A percentile compares a stretch with the other conserved stretches of the same genome.
Evolutionary conservation across 2,329 filamentous ascomycete species (phyloP).

Genomic region (Fusarium sp.): DNA sequence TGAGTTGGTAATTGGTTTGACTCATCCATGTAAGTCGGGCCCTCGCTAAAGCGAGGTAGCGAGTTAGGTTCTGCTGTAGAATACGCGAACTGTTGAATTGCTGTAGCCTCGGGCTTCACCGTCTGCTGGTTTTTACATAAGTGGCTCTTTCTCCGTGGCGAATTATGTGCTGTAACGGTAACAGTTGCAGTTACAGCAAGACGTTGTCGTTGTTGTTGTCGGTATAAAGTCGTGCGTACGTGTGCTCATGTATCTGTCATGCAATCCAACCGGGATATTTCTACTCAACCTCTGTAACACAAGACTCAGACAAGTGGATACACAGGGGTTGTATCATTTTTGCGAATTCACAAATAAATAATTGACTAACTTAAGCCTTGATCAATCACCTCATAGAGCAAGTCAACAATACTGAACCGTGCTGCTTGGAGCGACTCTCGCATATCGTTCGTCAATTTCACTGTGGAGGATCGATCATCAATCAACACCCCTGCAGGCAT

Average conservation of each 20-base stretch:
- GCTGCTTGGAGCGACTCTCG: slow-evolving; percentile 21
- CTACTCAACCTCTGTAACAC: neutral
- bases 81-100: neutral
- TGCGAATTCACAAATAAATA: neutral
- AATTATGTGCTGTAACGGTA: neutral
- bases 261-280: neutral
- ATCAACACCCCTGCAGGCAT: neutral
- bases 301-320: neutral
- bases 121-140: slow-evolving; percentile 10
- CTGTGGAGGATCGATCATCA: slow-evolving; percentile 12
- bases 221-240: neutral
- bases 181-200: neutral
- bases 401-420: slow-evolving; percentile 21
- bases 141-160: neutral
- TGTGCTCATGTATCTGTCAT: neutral
- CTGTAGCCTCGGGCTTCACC: slow-evolving; percentile 12
- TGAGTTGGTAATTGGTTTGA: slow-evolving; percentile 7
- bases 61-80: neutral
- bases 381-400: slow-evolving; percentile 8
- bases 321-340: neutral
- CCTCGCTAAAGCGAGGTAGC: neutral
- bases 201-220: neutral
- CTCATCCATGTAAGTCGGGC: slow-evolving; percentile 15
- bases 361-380: neutral
- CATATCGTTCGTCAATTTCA: slow-evolving; percentile 13